Evolutionary conservation across 768 basidiomycete genomes (phyloP), one percentile per base, ranked within the genome.

Genomic region (Calocybe gangraenosa): DNA sequence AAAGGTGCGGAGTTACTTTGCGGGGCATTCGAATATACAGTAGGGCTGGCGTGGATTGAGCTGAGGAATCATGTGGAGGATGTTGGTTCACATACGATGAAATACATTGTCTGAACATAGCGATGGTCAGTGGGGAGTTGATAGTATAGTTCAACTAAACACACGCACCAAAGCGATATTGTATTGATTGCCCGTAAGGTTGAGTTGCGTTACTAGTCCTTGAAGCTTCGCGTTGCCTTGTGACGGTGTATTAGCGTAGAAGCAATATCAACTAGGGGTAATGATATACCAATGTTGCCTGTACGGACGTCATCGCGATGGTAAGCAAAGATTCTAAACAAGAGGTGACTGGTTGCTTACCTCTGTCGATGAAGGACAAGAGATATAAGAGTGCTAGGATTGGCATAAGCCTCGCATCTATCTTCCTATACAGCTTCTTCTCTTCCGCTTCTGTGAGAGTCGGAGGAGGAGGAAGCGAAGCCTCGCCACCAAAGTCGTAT

Each of bases 221-320:
- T 82, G 79, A 1, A 87, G 61, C 48, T 73, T 79, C 1, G 84
- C 84, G 54, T 87, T 86, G 30, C 82, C 83, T 68, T 62, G n/a
- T 34, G 37, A 37, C 30, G 33, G 18, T 19, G 45, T 18, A 9
- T 35, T 35, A n/a, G 34, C n/a, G 13, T 35, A 4, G 7, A n/a
- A 7, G 34, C 17, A 14, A 35, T 5, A 7, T 18, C 14, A 35
- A n/a, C 17, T 14, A 14, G 34, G 5, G 7, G 34, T 7, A 14
- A 6, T 35, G 17, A 52, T 64, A 20, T 48, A 76, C 81, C 79
- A 30, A 82, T 80, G 47, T 82, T 82, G 34, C 74, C 80, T 82
- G 47, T 3, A 49, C 36, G 7, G 34, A 21, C 7, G 39, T 13
- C 15, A 31, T 17, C 37, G 8, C 37, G 19, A 20, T 15, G 21